Evolutionary conservation across 1,139 yeast species (phyloP).

Genomic region (Scheffersomyces lignicola): DNA sequence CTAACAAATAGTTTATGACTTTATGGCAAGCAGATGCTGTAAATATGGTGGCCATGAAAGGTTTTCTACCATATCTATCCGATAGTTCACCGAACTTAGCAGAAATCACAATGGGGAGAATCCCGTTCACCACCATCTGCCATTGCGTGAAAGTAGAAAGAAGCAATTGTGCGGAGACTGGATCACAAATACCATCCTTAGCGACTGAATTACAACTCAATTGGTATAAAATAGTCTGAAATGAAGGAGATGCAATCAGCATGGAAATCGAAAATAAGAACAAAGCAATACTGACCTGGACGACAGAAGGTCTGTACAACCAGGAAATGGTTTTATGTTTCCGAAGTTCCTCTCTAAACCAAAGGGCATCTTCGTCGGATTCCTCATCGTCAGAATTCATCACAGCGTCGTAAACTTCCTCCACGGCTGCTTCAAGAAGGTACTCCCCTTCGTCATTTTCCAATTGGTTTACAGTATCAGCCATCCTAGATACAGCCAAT

Average conservation of each 20-base stretch:
- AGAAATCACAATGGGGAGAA: constrained; percentile 34
- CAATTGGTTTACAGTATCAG: no score
- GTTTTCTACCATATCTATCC: constrained; percentile 63
- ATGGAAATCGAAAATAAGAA: constrained; percentile 25
- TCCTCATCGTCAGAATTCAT: constrained; percentile 18
- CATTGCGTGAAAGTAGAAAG: constrained; percentile 31
- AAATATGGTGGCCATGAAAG: constrained; percentile 37
- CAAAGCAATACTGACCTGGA: constrained; percentile 25
- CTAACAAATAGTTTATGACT: constrained; percentile 24
- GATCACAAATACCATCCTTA: constrained; percentile 26
- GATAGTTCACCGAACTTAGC: constrained; percentile 57
- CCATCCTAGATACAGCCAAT: no score
- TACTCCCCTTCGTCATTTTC: constrained; percentile 2
- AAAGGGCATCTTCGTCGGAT: constrained; percentile 33
- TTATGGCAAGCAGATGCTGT: constrained; percentile 25
- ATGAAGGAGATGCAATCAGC: constrained; percentile 29
- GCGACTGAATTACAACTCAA: constrained; percentile 34
- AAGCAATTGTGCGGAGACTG: constrained; percentile 32
- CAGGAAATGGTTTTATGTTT: constrained; percentile 32
- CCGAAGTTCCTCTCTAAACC: constrained; percentile 38
- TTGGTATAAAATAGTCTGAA: constrained; percentile 27
- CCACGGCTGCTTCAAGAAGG: background rate
- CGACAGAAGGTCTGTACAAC: constrained; percentile 35
- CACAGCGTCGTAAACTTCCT: constrained; percentile 1
- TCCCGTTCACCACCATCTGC: constrained; percentile 19